Evolutionary conservation across 441 rosid genomes (phyloP).

Genomic region (Gossypium aridum): DNA sequence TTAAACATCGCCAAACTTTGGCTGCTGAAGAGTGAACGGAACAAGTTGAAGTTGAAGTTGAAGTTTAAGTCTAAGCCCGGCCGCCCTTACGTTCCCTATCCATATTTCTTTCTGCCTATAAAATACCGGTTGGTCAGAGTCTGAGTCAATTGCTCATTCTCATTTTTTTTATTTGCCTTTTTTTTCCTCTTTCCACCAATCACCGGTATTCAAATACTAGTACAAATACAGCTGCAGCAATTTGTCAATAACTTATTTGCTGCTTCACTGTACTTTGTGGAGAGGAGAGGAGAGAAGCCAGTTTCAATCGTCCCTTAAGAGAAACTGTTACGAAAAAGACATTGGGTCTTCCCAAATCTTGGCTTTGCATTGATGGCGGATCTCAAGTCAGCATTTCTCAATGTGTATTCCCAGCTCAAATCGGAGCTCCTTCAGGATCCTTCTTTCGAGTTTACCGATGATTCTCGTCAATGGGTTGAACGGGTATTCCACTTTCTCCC

Average conservation of each 20-base stretch:
- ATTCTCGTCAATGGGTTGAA: constrained; percentile 68
- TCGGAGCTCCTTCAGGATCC: constrained; percentile 64
- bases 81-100: not conserved
- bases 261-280: not conserved
- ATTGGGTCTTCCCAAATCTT: not conserved
- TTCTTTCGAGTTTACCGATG: constrained; percentile 59
- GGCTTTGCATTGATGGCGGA: constrained; percentile 44
- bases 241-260: not conserved
- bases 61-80: not conserved
- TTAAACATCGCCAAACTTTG: not conserved
- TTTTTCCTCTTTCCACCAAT: not conserved
- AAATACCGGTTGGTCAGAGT: not conserved
- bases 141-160: not conserved
- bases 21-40: not conserved
- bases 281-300: not conserved
- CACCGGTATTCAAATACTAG: not conserved
- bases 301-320: not conserved
- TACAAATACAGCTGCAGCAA: not conserved
- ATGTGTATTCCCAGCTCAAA: constrained; percentile 48
- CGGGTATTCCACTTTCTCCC: constrained; percentile 26
- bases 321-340: not conserved
- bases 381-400: constrained; percentile 53
- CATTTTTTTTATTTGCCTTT: not conserved
- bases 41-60: not conserved
- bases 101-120: not conserved